These are phyloP conservation scores for Sarocladiaceae sp. DNA, from an alignment of 2,329 filamentous ascomycete genomes.

Conservation along the genomic window DNA sequence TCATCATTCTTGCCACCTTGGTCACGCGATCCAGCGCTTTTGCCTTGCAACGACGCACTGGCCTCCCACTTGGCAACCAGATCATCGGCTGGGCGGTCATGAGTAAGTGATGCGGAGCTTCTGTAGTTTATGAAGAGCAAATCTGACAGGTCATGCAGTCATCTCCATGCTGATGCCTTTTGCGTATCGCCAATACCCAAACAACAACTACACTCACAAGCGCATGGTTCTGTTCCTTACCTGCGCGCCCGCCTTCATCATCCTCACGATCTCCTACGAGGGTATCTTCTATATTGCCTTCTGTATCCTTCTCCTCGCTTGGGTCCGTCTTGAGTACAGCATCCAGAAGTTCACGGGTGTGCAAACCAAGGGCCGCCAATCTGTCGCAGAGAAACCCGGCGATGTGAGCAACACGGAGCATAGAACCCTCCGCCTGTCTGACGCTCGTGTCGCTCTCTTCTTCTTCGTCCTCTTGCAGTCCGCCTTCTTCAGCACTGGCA, in stretches of 20 bases:
- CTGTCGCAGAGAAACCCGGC: constrained; percentile 10
- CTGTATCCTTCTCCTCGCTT: constrained; percentile 72
- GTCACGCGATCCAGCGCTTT: constrained; percentile 82
- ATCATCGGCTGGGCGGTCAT: constrained; percentile 77
- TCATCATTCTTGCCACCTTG: constrained; percentile 73
- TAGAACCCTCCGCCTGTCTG: constrained; percentile 71
- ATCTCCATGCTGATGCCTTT: constrained; percentile 73
- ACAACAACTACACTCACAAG: constrained; percentile 83
- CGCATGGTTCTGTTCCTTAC: constrained; percentile 85
- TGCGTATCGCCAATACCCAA: constrained; percentile 72
- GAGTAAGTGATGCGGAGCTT: constrained; percentile 38
- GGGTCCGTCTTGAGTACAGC: constrained; percentile 86
- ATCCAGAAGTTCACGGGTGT: constrained; percentile 33
- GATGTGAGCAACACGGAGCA: constrained; percentile 22
- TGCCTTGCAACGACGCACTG: constrained; percentile 77
- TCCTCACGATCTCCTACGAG: constrained; percentile 95
- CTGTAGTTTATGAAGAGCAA: neutral
- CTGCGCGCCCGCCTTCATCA: constrained; percentile 89
- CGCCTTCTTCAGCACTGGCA: constrained; percentile 94
- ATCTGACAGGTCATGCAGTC: constrained; percentile 38
- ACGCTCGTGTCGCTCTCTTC: constrained; percentile 84
- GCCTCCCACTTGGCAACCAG: constrained; percentile 82
- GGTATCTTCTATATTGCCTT: constrained; percentile 93
- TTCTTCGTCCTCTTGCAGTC: constrained; percentile 94
- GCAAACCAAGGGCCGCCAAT: constrained; percentile 18